Percentiles rank a stretch among this genome's conserved stretches.
These are phyloP conservation scores for Plasmodium knowlesi DNA, from an alignment of 169 alveolate species.

Conservation along the genomic window DNA sequence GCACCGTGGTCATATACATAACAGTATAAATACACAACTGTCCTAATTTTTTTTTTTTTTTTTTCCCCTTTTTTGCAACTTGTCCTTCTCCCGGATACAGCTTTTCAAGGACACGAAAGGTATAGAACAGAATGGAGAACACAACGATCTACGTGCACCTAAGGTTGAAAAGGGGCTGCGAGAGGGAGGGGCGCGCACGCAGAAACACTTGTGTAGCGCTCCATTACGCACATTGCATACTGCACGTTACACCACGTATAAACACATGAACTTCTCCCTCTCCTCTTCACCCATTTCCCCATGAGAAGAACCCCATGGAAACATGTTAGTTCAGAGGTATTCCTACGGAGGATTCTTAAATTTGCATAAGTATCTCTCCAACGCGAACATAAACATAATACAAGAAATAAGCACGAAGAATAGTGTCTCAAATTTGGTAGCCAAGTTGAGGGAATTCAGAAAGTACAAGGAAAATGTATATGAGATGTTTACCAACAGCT, in stretches of 20 bases:
- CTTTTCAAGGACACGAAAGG: conserved; percentile 36
- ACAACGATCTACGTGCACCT: not conserved
- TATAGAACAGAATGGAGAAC: not conserved
- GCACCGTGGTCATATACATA: not conserved
- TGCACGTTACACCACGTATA: not conserved
- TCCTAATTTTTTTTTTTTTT: not conserved
- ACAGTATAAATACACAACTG: not conserved
- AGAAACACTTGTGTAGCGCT: not conserved
- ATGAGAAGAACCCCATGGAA: conserved; percentile 3
- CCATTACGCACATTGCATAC: not conserved
- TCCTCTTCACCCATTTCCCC: not conserved
- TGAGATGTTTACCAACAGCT: conserved; percentile 12
- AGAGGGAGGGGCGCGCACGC: not conserved
- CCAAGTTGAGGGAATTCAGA: conserved; percentile 1
- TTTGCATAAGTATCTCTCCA: conserved; percentile 24
- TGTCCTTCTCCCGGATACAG: not conserved
- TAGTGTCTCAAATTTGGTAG: not conserved
- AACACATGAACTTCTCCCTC: not conserved
- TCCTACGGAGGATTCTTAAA: conserved; percentile 55
- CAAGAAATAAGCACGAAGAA: conserved; percentile 34
- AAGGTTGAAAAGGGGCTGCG: not conserved
- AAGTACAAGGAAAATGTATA: conserved; percentile 25
- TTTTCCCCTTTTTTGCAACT: not conserved
- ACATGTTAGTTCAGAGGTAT: conserved; percentile 35
- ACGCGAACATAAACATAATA: conserved; percentile 7